phyloP scores from a whole-genome alignment of 257 asterid genomes.

The Echium plantagineum region DNA sequence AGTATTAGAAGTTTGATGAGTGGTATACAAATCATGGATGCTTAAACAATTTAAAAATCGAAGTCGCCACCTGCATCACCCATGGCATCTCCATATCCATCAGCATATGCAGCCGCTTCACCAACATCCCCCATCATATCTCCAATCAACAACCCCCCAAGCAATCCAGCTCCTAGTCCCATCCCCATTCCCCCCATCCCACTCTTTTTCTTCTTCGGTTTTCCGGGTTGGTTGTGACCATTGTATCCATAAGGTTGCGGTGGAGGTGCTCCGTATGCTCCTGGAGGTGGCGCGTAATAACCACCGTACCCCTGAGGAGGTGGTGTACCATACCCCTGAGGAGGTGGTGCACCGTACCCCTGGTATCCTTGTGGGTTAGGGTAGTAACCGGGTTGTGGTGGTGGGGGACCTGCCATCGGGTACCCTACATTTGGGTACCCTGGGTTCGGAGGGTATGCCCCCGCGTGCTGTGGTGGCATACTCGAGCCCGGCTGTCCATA shows the following conservation, averaged over 20 bases:
- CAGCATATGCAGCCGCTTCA: conserved; percentile 27
- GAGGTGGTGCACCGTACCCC: conserved; percentile 24
- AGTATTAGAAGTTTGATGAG: too few relatives aligned
- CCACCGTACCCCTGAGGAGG: conserved; percentile 8
- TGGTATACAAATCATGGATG: neutral
- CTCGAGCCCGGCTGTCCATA: too few relatives aligned
- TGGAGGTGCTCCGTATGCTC: too few relatives aligned
- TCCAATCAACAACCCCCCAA: conserved; percentile 79
- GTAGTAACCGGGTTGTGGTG: neutral
- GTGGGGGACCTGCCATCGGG: neutral
- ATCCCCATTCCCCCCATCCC: conserved; percentile 38
- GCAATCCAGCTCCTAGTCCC: conserved; percentile 84
- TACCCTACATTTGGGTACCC: too few relatives aligned
- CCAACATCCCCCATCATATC: conserved; percentile 54
- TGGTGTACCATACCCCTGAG: too few relatives aligned
- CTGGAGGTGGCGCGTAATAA: conserved; percentile 14
- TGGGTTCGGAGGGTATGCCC: too few relatives aligned
- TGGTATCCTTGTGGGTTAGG: conserved; percentile 11
- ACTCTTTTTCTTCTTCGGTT: conserved; percentile 42
- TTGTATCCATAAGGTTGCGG: conserved; percentile 9
- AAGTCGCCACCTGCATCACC: conserved; percentile 14
- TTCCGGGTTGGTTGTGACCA: conserved; percentile 22
- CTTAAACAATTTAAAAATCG: conserved; percentile 4
- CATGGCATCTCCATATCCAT: conserved; percentile 26
- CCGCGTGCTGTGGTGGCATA: too few relatives aligned